Percentiles rank a stretch among this genome's conserved stretches.
phyloP scores from a whole-genome alignment of 2,329 filamentous ascomycete species.

The Aspergillus sp. region DNA sequence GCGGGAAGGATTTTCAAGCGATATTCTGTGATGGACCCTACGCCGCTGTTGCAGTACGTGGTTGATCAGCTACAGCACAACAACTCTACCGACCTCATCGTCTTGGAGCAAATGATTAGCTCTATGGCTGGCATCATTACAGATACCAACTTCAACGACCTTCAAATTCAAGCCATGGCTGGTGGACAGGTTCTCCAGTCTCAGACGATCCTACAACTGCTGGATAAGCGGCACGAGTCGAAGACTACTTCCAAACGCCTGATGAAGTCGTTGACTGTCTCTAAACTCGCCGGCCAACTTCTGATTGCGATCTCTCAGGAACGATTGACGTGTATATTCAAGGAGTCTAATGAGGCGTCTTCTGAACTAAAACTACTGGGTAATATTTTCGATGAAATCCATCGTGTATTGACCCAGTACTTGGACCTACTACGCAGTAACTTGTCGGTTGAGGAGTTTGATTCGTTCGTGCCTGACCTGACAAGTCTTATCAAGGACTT shows the following conservation, averaged over 20 bases:
- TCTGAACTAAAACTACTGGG: slow-evolving; percentile 83
- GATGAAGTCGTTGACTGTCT: slow-evolving; percentile 67
- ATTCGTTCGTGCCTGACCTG: slow-evolving; percentile 66
- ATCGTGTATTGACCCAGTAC: slow-evolving; percentile 76
- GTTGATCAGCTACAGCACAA: slow-evolving; percentile 70
- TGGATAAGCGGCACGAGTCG: slow-evolving; percentile 72
- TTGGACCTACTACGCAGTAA: slow-evolving; percentile 80
- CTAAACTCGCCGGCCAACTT: slow-evolving; percentile 67
- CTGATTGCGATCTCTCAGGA: slow-evolving; percentile 89
- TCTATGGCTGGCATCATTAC: slow-evolving; percentile 92
- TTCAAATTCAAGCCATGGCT: slow-evolving; percentile 78
- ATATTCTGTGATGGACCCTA: slow-evolving; percentile 73
- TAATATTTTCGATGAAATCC: slow-evolving; percentile 81
- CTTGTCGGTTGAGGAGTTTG: slow-evolving; percentile 65
- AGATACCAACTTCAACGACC: slow-evolving; percentile 77
- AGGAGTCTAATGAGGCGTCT: slow-evolving; percentile 49
- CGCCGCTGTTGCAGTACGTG: slow-evolving; percentile 82
- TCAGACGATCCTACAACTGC: slow-evolving; percentile 68
- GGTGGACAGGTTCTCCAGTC: slow-evolving; percentile 71
- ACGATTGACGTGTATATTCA: slow-evolving; percentile 74
- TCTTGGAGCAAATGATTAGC: slow-evolving; percentile 79
- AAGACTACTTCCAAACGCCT: slow-evolving; percentile 67
- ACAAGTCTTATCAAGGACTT: slow-evolving; percentile 65
- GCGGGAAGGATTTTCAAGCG: slow-evolving; percentile 81
- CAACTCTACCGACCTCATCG: slow-evolving; percentile 82